These are phyloP conservation scores for Fomitopsis serialis DNA, from an alignment of 768 basidiomycete genomes.

Conservation along the genomic window DNA sequence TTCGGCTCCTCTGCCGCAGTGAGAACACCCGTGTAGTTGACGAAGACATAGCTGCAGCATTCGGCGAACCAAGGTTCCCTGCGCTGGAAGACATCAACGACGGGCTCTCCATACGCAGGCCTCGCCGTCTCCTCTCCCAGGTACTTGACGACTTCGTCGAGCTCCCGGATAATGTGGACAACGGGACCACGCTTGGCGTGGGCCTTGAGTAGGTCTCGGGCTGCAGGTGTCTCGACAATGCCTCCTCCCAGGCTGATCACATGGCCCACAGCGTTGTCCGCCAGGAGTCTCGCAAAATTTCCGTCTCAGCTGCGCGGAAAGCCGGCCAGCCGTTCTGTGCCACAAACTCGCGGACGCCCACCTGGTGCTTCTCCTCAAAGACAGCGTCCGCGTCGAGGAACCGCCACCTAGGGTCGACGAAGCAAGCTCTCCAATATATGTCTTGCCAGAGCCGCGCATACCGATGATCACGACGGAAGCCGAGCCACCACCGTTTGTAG, in stretches of 20 bases:
- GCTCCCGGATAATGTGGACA: slow-evolving; percentile 76
- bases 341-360: slow-evolving; percentile 72
- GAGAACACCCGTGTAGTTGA: slow-evolving; percentile 57
- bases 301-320: slow-evolving; percentile 79
- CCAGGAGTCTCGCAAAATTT: slow-evolving; percentile 65
- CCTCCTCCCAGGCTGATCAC: slow-evolving; percentile 93
- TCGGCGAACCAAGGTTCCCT: slow-evolving; percentile 85
- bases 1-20: not conserved
- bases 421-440: slow-evolving; percentile 77
- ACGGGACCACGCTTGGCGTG: slow-evolving; percentile 69
- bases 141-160: slow-evolving; percentile 79
- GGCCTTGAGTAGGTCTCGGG: slow-evolving; percentile 64
- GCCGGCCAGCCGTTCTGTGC: slow-evolving; percentile 80
- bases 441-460: slow-evolving; percentile 97
- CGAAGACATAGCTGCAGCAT: slow-evolving; percentile 77
- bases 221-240: slow-evolving; percentile 80
- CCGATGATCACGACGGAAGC: slow-evolving; percentile 79
- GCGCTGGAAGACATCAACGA: slow-evolving; percentile 78
- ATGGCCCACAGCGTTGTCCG: slow-evolving; percentile 48
- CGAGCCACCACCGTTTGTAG: slow-evolving; percentile 25
- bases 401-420: slow-evolving; percentile 67
- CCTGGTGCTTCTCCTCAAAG: slow-evolving; percentile 61
- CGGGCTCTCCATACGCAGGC: slow-evolving; percentile 85
- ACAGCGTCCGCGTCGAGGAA: slow-evolving; percentile 82
- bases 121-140: slow-evolving; percentile 70